Percentiles rank a stretch among this genome's conserved stretches.
These are phyloP conservation scores for Trifolium dubium DNA, from an alignment of 306 rosid species.

Conservation along the genomic window DNA sequence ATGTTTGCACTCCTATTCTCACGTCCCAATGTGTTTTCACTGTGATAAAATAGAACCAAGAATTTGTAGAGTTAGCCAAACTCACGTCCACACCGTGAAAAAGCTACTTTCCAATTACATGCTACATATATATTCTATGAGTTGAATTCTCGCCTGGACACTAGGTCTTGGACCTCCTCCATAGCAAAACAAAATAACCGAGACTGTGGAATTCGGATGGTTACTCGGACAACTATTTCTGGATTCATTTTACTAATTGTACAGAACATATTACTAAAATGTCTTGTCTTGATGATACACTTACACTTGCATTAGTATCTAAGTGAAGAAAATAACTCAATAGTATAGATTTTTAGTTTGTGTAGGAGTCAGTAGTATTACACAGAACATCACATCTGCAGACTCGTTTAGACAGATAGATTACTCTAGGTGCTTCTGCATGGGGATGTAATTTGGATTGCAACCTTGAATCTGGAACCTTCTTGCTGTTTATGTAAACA, in stretches of 20 bases:
- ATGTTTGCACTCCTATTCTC: too few relatives aligned
- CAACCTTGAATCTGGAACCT: not conserved
- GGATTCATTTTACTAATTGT: not conserved
- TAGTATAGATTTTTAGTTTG: not conserved
- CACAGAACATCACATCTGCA: not conserved
- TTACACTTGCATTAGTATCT: conserved; percentile 12
- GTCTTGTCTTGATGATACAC: conserved; percentile 3
- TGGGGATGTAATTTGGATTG: not conserved
- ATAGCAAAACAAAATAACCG: not conserved
- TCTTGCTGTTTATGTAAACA: not conserved
- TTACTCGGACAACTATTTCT: conserved; percentile 24
- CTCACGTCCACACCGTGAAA: too few relatives aligned
- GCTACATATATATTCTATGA: conserved; percentile 8
- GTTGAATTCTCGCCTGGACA: conserved; percentile 1
- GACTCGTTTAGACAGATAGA: not conserved
- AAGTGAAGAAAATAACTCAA: not conserved
- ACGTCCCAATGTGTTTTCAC: too few relatives aligned
- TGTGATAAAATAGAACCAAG: too few relatives aligned
- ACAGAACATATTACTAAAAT: not conserved
- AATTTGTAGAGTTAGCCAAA: too few relatives aligned
- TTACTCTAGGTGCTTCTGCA: not conserved
- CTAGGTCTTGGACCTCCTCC: conserved; percentile 8
- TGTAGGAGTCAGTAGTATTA: not conserved
- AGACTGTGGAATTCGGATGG: not conserved
- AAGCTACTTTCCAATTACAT: too few relatives aligned